Evolutionary conservation across 1,284 basidiomycete genomes (phyloP).

Genomic region (Heterobasidion annosum): DNA sequence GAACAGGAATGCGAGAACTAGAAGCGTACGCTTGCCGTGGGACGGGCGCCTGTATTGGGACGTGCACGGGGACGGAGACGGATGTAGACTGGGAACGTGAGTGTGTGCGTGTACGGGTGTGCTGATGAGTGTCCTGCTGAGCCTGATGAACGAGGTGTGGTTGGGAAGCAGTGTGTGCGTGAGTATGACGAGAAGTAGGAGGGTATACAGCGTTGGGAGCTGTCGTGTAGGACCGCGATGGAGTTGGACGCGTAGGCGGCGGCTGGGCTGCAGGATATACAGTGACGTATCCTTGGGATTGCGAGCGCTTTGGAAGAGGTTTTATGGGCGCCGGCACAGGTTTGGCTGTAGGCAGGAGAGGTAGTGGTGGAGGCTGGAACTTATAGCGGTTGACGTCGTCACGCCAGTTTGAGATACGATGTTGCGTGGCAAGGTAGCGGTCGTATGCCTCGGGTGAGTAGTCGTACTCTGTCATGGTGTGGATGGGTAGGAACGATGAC

Average conservation of each 20-base stretch:
- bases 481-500: conserved; percentile 5
- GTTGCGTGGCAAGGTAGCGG: conserved; percentile 29
- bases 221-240: neutral
- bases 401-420: conserved; percentile 36
- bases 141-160: neutral
- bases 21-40: neutral
- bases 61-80: too few species aligned
- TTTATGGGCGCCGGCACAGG: too few species aligned
- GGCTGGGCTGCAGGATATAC: neutral
- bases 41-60: neutral
- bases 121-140: too few species aligned
- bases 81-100: neutral
- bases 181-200: neutral
- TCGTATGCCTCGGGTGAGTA: conserved; percentile 43
- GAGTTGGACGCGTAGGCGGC: neutral
- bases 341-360: neutral
- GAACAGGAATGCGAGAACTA: neutral
- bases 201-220: neutral
- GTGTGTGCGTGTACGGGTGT: neutral
- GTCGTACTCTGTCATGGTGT: conserved; percentile 45
- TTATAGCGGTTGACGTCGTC: neutral
- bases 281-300: neutral
- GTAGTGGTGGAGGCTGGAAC: neutral
- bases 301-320: neutral
- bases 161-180: neutral